Evolutionary conservation across 208 protist species (phyloP), one percentile per base, ranked within the genome.

Genomic region (Crithidia fasciculata): DNA sequence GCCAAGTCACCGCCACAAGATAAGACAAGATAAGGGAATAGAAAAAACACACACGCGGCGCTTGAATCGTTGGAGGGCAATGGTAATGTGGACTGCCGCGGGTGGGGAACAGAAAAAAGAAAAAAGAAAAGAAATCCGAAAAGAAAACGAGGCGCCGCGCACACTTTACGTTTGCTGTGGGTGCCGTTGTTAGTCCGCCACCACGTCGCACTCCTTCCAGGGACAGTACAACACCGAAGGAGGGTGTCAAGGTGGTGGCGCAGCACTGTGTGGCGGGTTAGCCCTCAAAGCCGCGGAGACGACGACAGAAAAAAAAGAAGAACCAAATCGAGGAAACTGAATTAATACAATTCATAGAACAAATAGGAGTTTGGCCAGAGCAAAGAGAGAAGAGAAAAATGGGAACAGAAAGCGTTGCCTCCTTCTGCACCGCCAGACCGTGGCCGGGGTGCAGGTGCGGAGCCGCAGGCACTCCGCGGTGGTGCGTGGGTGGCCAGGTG

Each of bases 401-500:
- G 28, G 28, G 28, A 28, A 28, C 28, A 28, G 28, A 28, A 28
- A 28, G 28, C 28, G 28, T 28, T 28, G 28, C 28, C 28, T 28
- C 28, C 28, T 28, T 28, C 28, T 28, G 28, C 28, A 28, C 28
- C 28, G 28, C 28, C 28, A 28, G 28, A 28, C 28, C 28, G 28
- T 28, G 28, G 28, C 28, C 28, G 28, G 28, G 28, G 28, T 28
- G 28, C 28, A 28, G 28, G 28, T 28, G 28, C 28, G 28, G 28
- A 28, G 28, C 28, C 28, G 45, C 45, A 16, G 15, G 15, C 15
- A 55, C 50, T 28, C 50, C 15, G 15, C 18, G 8, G 15, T n/a
- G 15, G 50, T 55, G 12, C 50, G 50, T 18, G 50, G 50, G 50
- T 55, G 50, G 50, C 50, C 50, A 55, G 50, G 50, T 55, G 50